Percentiles rank a stretch among this genome's conserved stretches.
Conservation (phyloP, 768 basidiomycete genomes). For the Rhodotorula babjevae region DNA sequence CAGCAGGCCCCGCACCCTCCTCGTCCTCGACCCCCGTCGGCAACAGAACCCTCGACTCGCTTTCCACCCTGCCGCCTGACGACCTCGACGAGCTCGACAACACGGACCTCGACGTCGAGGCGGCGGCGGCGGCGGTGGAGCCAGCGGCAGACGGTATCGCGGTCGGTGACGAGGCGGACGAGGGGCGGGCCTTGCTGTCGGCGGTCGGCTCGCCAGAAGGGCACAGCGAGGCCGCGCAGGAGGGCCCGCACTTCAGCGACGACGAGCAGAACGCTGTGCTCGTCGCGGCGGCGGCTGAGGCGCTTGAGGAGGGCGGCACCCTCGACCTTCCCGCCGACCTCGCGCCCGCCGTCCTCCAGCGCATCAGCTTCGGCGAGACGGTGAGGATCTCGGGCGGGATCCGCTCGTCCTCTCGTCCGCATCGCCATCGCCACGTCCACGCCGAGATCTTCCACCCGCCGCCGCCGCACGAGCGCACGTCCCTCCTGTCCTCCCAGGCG, state of each 20-base stretch:
- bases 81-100: background rate
- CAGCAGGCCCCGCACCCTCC: background rate
- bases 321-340: background rate
- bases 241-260: background rate
- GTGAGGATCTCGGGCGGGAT: slow-evolving; percentile 23
- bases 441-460: background rate
- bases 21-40: background rate
- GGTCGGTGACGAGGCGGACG: slow-evolving; percentile 5
- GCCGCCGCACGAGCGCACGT: background rate
- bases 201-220: background rate
- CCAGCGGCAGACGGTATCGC: background rate
- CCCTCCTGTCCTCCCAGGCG: background rate
- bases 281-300: background rate
- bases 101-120: background rate
- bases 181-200: slow-evolving; percentile 12
- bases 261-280: slow-evolving; percentile 4
- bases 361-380: slow-evolving; percentile 29
- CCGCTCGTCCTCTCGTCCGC: background rate
- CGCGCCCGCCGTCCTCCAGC: background rate
- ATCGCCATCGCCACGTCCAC: background rate
- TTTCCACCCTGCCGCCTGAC: too few species aligned
- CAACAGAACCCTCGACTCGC: background rate
- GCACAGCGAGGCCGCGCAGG: background rate
- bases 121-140: background rate
- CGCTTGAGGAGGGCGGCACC: background rate